Base-by-base conservation (phyloP, 306 rosid species). In the Rosa rugosa region DNA sequence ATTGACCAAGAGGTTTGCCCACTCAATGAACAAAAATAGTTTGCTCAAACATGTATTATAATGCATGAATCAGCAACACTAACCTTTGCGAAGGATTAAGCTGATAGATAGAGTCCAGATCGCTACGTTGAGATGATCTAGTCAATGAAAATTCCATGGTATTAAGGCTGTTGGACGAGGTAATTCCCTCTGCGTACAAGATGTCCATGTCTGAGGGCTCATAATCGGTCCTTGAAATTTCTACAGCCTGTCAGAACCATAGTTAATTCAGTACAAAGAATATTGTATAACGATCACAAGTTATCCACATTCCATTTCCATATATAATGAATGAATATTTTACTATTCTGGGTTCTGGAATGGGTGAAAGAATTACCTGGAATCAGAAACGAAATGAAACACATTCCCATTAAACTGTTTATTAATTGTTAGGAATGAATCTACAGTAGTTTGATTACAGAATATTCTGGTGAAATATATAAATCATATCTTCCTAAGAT, bases 141-240 rank as follows among this genome's bases (percentile, higher is more conserved):
- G 92, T 89, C 77, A 88, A 90, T 51, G 83, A 82, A 80, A 91
- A 90, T 67, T 91, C 93, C 89, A 91, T 77, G 14, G 81, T 85
- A 78, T 80, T 70, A 80, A 93, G 80, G 76, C 92, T 75, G 47
- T 91, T 87, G 78, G 85, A 90, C 36, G 83, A 68, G 84, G 83
- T 80, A 17, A 93, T 81, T 65, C 98, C 97, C 80, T 93, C 95
- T 12, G 95, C 92, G 47, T 85, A 93, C 87, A 91, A 76, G 81
- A 93, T 90, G 75, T 93, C 98, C 60, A 68, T 88, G 68, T 90
- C 92, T 53, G 88, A 79, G 75, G 92, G 97, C 80, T 85, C 90
- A 45, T 87, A 93, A 46, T 90, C 90, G 45, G 36, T 49, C 73
- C 84, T 86, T 42, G 86, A 88, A 84, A 90, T 93, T 80, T 91